Percentiles rank a stretch among this genome's conserved stretches.
phyloP scores from a whole-genome alignment of 495 filamentous ascomycete genomes.

The Podospora pseudocomata region DNA sequence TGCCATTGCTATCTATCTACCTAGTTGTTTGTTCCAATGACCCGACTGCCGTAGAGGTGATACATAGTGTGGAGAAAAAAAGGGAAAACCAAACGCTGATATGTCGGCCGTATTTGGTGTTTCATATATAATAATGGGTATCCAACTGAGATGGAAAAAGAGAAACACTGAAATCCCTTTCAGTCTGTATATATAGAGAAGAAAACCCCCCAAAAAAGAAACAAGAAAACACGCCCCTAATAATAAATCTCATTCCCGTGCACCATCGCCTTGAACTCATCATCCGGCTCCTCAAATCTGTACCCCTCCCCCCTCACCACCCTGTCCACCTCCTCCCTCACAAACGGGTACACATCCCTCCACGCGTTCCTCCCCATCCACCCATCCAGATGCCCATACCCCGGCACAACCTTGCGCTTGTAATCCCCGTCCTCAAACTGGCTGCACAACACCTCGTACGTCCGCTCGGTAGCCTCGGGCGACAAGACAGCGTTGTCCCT shows the following conservation, averaged over 20 bases:
- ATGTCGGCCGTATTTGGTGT: not conserved
- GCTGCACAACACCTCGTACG: slow-evolving; percentile 54
- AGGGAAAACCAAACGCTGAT: not conserved
- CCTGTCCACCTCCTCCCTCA: slow-evolving; percentile 53
- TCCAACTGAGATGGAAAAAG: not conserved
- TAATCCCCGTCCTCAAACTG: slow-evolving; percentile 50
- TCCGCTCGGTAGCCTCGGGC: slow-evolving; percentile 54
- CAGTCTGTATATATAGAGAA: not conserved
- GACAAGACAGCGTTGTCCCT: slow-evolving; percentile 57
- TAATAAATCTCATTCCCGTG: slow-evolving; percentile 41
- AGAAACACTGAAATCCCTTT: not conserved
- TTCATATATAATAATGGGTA: not conserved
- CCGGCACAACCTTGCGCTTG: slow-evolving; percentile 51
- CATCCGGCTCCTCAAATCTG: slow-evolving; percentile 39
- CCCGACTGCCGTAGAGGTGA: not conserved
- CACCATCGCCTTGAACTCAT: slow-evolving; percentile 41
- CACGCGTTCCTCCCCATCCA: slow-evolving; percentile 63
- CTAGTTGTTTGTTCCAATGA: too few species aligned
- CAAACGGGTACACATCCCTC: slow-evolving; percentile 60
- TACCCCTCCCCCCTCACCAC: slow-evolving; percentile 42
- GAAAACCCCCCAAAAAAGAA: not conserved
- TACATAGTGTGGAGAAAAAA: not conserved
- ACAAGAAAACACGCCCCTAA: slow-evolving; percentile 10
- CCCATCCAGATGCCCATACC: slow-evolving; percentile 65
- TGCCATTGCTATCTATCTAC: not conserved